Base-by-base conservation (phyloP, 2,329 filamentous ascomycete species). In the Lomentospora prolificans region DNA sequence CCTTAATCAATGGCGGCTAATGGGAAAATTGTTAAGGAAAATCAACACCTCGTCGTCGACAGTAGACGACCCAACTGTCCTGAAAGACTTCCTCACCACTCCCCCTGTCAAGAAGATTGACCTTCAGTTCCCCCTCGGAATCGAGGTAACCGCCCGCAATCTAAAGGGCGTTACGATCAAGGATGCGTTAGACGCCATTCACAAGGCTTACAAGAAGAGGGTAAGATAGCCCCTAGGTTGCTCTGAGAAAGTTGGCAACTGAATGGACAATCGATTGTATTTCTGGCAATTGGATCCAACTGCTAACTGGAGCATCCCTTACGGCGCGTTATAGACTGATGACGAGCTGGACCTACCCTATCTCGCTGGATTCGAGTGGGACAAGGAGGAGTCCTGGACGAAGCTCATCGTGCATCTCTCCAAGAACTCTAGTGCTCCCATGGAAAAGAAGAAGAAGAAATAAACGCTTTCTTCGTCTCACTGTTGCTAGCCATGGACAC, bases 181-280 rank as follows among this genome's bases (percentile, higher is more conserved):
- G 78, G 92, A 97, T 72, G 90, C 90, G 57, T 70, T 96, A 70
- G 91, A 96, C 70, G 92, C 90, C 65, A 96, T 97, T 73, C 79
- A 96, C 80, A 96, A 96, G 79, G 82, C 88, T 64, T 95, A 89
- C 79, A 95, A 95, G 82, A 96, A 96, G 84, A 87, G 91, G 82
- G 92, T 91, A 73, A 64, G 83, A 70, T 48, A 12, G 24, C 22
- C 12, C 44, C 10, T 33, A 6, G 7, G 12, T 33, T 33, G 30
- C 6, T 12, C 30, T 33, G 6, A 7, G 7, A 33, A 33, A 12
- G n/a, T n/a, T n/a, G n/a, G n/a, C n/a, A n/a, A n/a, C n/a, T n/a
- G n/a, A n/a, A n/a, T n/a, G n/a, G n/a, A n/a, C n/a, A n/a, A n/a
- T n/a, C n/a, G n/a, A n/a, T n/a, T n/a, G n/a, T n/a, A n/a, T n/a